Evolutionary conservation across 2,329 filamentous ascomycete genomes (phyloP).

Genomic region (Myriosclerotinia duriaeana): DNA sequence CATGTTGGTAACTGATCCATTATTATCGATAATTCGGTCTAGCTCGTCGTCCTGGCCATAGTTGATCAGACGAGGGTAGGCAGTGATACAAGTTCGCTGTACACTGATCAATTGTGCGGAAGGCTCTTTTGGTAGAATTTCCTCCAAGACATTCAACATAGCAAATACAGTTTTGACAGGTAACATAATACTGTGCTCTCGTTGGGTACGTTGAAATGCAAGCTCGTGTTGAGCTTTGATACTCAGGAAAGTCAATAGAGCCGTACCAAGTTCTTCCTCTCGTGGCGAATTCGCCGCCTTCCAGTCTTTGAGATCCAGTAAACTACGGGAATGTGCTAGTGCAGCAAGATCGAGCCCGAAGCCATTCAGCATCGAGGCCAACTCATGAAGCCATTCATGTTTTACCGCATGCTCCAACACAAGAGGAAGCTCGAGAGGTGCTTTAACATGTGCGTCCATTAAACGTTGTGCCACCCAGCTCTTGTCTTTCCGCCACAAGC

Average conservation of each 20-base stretch:
- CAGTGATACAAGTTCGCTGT: conserved; percentile 84
- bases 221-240: conserved; percentile 84
- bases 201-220: conserved; percentile 62
- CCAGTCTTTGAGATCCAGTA: conserved; percentile 82
- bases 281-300: conserved; percentile 68
- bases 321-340: conserved; percentile 75
- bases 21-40: conserved; percentile 86
- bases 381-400: conserved; percentile 79
- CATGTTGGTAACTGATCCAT: conserved; percentile 77
- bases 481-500: conserved; percentile 86
- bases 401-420: conserved; percentile 79
- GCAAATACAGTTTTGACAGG: conserved; percentile 82
- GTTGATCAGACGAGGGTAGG: conserved; percentile 92
- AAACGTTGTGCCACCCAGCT: conserved; percentile 82
- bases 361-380: conserved; percentile 64
- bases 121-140: conserved; percentile 59
- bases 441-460: conserved; percentile 70
- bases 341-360: conserved; percentile 87
- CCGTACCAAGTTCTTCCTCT: conserved; percentile 64
- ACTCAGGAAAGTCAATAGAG: conserved; percentile 75
- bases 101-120: conserved; percentile 72
- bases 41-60: conserved; percentile 76
- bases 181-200: conserved; percentile 69
- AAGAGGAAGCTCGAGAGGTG: conserved; percentile 64
- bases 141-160: conserved; percentile 75